Conservation (phyloP, 225 moss, liverwort and hornwort species). For the Pleurozium schreberi region DNA sequence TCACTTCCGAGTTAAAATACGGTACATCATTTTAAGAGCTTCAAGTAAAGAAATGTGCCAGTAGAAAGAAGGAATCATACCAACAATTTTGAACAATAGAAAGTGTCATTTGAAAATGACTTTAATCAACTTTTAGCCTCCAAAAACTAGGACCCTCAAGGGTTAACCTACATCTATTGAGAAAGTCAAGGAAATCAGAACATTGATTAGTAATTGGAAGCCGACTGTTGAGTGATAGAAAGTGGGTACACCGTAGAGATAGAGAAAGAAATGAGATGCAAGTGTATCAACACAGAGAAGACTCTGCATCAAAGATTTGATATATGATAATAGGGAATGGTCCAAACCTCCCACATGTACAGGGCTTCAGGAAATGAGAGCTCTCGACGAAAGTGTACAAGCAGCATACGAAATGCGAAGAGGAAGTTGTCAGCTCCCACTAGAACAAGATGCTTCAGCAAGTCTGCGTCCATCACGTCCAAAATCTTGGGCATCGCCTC, state of each 20-base stretch:
- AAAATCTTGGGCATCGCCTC: constrained; percentile 70
- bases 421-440: constrained; percentile 85
- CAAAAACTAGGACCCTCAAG: not conserved
- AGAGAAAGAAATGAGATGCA: not conserved
- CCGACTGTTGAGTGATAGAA: not conserved
- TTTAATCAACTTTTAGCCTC: not conserved
- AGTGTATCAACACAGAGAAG: not conserved
- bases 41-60: not conserved
- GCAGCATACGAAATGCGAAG: constrained; percentile 90
- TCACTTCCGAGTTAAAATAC: too few species aligned
- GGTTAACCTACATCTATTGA: not conserved
- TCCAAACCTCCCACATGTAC: constrained; percentile 69
- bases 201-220: not conserved
- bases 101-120: not conserved
- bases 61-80: not conserved
- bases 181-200: not conserved
- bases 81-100: not conserved
- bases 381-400: constrained; percentile 82
- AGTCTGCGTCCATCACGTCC: constrained; percentile 67
- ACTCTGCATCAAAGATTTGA: not conserved
- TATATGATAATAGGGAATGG: not conserved
- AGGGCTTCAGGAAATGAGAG: constrained; percentile 74
- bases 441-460: constrained; percentile 61
- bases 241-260: not conserved
- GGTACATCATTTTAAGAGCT: not conserved